Evolutionary conservation across 2,329 filamentous ascomycete species (phyloP).

Genomic region (Cladosporium sp.): DNA sequence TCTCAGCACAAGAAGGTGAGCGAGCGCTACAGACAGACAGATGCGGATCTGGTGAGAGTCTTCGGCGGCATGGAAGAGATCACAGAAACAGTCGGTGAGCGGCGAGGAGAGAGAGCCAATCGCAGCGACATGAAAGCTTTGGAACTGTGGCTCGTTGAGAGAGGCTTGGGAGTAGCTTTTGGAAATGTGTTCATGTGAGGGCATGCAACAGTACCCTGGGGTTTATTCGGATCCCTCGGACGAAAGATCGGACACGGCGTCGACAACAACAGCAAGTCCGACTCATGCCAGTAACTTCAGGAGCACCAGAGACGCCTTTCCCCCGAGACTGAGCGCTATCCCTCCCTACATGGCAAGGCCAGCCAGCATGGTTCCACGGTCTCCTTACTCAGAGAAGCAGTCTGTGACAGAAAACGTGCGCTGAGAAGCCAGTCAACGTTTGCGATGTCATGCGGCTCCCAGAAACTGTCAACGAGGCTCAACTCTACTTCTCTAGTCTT

Average conservation of each 20-base stretch:
- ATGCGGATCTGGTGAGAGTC: constrained; percentile 38
- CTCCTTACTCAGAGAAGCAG: background rate
- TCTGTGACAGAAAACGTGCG: background rate
- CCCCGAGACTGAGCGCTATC: background rate
- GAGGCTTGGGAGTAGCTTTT: constrained; percentile 48
- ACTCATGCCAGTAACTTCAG: background rate
- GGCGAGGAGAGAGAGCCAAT: constrained; percentile 51
- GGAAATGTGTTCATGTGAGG: constrained; percentile 41
- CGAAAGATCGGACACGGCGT: background rate
- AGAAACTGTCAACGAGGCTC: background rate
- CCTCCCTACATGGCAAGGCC: background rate
- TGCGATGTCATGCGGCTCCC: background rate
- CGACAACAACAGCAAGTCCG: background rate
- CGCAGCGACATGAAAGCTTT: constrained; percentile 56
- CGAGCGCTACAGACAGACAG: constrained; percentile 52
- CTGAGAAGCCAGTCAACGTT: background rate
- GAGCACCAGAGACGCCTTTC: background rate
- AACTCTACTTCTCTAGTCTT: background rate
- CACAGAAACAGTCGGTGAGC: constrained; percentile 51
- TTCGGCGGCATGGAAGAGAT: constrained; percentile 61
- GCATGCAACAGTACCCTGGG: background rate
- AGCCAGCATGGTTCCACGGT: background rate
- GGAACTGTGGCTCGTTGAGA: constrained; percentile 51
- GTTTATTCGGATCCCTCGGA: background rate
- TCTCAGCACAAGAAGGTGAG: constrained; percentile 64